Evolutionary conservation across 1,284 basidiomycete species (phyloP).

Genomic region (Heterobasidion parviporum): DNA sequence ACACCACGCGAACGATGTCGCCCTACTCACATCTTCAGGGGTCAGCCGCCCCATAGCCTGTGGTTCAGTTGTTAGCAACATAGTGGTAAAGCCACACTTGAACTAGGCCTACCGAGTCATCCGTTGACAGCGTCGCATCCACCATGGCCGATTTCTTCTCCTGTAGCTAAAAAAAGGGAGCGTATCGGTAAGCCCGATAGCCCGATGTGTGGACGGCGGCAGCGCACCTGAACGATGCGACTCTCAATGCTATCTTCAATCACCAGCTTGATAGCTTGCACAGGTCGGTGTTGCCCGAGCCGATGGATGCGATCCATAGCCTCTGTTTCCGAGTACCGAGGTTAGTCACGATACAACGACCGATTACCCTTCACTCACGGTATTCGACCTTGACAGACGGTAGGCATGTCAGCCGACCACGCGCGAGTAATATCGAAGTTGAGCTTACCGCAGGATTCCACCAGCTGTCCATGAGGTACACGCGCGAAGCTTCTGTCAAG

Average conservation of each 20-base stretch:
- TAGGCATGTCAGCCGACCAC: constrained; percentile 8
- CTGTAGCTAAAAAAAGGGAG: constrained; percentile 59
- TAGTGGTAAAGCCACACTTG: not conserved
- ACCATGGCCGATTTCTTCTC: constrained; percentile 90
- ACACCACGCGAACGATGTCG: not conserved
- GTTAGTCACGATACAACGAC: not conserved
- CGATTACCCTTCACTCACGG: not conserved
- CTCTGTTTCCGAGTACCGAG: constrained; percentile 40
- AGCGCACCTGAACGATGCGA: constrained; percentile 70
- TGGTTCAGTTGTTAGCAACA: constrained; percentile 24
- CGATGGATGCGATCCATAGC: constrained; percentile 97
- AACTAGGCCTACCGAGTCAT: constrained; percentile 47
- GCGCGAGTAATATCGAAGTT: constrained; percentile 1
- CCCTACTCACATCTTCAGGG: constrained; percentile 70
- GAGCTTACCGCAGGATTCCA: constrained; percentile 80
- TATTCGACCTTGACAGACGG: too few species aligned
- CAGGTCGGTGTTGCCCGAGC: constrained; percentile 86
- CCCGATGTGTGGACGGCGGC: not conserved
- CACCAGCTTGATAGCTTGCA: constrained; percentile 89
- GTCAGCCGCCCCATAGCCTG: constrained; percentile 85
- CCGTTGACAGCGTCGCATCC: constrained; percentile 69
- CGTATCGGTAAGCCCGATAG: not conserved
- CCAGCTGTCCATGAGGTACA: constrained; percentile 90
- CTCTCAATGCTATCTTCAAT: constrained; percentile 97
- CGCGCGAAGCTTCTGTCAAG: constrained; percentile 86